Base-by-base conservation (phyloP, 106 monocot genomes). In the Acanthochlamys bracteata region DNA sequence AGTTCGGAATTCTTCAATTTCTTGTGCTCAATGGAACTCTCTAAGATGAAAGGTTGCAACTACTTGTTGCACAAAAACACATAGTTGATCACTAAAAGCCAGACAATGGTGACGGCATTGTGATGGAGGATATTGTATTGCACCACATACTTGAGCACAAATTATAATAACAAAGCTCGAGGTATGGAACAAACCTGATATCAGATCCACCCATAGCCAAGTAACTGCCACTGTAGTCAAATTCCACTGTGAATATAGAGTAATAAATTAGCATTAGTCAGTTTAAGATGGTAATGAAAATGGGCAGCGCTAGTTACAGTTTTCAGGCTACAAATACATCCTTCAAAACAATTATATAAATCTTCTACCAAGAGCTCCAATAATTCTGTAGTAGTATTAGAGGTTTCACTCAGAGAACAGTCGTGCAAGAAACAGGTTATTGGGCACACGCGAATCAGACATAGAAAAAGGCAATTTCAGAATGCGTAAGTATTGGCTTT, bases 181-280 rank as follows among this genome's bases (percentile, higher is more conserved):
- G 49, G 2, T 49, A 17, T 49, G 49, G 17, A 49, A 41, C 43
- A 62, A 20, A 93, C 94, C 94, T 89, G 64, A 76, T 82, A 64
- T 94, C 94, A 23, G 94, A 82, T 39, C 94, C 89, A 15, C 81
- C 83, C 59, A 94, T 73, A 42, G 84, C 84, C 60, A 94, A 82
- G 69, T 86, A 86, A 60, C 69, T 86, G 20, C 86, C 86, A 41
- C 86, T 86, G 46, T 71, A 79, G 60, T 86, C 86, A 26, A 86
- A 86, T 24, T 86, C 82, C 71, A 94, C 94, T 89, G 84, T 65
- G 16, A 56, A 24, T 43, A 53, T 26, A 53, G 55, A 15, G 42
- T 42, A 57, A 49, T 17, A 1, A 17, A 14, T 49, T 14, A 49
- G 49, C 49, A 49, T 9, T 9, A 49, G 15, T 49, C 49, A 49